Percentiles rank a stretch among this genome's conserved stretches.
Conservation (phyloP, 129 eudicot genomes). For the Escallonia herrerae region DNA sequence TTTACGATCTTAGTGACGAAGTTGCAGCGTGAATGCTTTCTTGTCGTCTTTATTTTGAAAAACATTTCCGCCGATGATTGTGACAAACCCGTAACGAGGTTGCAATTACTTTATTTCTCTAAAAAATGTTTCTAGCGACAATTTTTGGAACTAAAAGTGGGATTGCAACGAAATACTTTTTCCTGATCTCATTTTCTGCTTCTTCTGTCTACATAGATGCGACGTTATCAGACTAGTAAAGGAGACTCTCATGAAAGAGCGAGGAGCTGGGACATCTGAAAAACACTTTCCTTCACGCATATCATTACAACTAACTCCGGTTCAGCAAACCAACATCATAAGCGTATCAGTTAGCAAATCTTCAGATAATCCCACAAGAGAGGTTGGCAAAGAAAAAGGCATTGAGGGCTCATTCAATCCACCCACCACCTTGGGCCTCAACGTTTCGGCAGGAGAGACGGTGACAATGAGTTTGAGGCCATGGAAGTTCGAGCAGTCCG, state of each 20-base stretch:
- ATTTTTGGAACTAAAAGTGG: too few species aligned
- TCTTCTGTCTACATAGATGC: constrained; percentile 42
- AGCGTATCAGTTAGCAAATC: constrained; percentile 76
- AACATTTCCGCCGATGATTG: too few species aligned
- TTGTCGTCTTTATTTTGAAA: too few species aligned
- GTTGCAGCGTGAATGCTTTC: too few species aligned
- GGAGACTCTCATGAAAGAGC: constrained; percentile 39
- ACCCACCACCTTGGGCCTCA: constrained; percentile 45
- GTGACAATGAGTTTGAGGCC: constrained; percentile 65
- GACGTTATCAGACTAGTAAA: constrained; percentile 60
- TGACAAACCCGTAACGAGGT: too few species aligned
- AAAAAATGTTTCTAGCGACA: too few species aligned
- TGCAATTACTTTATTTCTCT: too few species aligned
- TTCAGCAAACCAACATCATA: constrained; percentile 44
- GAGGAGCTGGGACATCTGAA: constrained; percentile 77
- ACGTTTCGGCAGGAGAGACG: constrained; percentile 58
- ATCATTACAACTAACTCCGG: constrained; percentile 66
- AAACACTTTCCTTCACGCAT: constrained; percentile 92
- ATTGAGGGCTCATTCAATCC: constrained; percentile 73
- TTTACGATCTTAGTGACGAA: too few species aligned
- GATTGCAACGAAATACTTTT: too few species aligned
- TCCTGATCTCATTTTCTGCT: background rate
- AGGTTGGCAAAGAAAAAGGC: constrained; percentile 54
- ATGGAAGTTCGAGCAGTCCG: constrained; percentile 94
- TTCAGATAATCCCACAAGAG: constrained; percentile 62